A percentile compares a stretch with the other conserved stretches of the same genome.
Conservation (phyloP, 768 basidiomycete species). For the Phylloporus arenicola region DNA sequence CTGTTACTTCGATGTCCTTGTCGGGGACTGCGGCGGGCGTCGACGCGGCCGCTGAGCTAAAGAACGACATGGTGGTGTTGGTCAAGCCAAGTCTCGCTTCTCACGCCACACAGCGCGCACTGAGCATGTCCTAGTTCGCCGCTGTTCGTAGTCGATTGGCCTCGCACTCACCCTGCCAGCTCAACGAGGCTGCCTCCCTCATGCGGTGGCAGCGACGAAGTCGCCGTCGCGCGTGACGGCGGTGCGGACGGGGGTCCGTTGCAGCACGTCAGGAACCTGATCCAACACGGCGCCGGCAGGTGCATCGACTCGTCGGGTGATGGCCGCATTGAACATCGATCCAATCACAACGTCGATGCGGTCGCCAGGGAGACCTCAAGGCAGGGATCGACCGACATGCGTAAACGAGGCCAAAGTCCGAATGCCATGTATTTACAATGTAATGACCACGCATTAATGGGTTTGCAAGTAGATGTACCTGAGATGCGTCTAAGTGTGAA, state of each 20-base stretch:
- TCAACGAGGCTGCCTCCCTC: neutral
- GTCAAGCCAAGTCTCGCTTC: conserved; percentile 9
- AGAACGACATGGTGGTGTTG: conserved; percentile 39
- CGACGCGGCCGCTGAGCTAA: conserved; percentile 28
- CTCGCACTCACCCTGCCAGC: neutral
- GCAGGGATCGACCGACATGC: neutral
- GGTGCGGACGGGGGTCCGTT: neutral
- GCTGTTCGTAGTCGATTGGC: neutral
- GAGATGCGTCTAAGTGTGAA: conserved; percentile 3
- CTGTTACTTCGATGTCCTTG: conserved; percentile 76
- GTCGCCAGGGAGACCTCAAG: neutral
- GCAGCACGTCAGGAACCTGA: neutral
- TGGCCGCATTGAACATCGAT: neutral
- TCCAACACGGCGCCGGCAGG: neutral
- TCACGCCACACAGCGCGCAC: conserved; percentile 22
- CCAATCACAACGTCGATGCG: neutral
- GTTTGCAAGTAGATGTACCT: conserved; percentile 16
- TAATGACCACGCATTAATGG: conserved; percentile 16
- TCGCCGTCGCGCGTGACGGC: neutral
- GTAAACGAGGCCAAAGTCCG: too few species aligned
- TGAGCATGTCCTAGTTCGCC: neutral
- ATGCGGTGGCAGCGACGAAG: too few species aligned
- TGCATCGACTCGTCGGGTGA: too few species aligned
- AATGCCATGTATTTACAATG: conserved; percentile 1
- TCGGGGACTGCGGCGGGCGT: conserved; percentile 43